phyloP scores from a whole-genome alignment of 306 rosid genomes.

The Inga laurina region DNA sequence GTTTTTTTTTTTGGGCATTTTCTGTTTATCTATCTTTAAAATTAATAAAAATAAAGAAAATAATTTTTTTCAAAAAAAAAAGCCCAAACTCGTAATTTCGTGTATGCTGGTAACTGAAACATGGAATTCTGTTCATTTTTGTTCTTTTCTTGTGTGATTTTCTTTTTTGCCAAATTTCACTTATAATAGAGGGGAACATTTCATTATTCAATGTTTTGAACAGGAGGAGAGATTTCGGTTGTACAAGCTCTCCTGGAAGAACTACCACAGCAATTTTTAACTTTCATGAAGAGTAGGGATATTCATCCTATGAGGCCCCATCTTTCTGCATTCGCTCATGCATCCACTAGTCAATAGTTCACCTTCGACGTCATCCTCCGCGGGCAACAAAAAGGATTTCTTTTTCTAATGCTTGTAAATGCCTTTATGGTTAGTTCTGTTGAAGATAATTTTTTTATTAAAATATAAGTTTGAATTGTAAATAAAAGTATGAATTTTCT shows the following conservation, averaged over 20 bases:
- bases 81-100: neutral
- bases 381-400: neutral
- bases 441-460: neutral
- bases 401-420: neutral
- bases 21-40: neutral
- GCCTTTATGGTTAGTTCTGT: neutral
- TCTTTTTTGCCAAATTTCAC: neutral
- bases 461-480: neutral
- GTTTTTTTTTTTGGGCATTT: neutral
- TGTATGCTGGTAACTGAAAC: neutral
- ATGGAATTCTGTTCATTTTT: neutral
- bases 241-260: constrained; percentile 85
- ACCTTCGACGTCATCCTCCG: neutral
- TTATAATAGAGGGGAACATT: neutral
- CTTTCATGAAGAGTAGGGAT: constrained; percentile 64
- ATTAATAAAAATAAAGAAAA: neutral
- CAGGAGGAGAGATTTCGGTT: constrained; percentile 59
- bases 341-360: constrained; percentile 9
- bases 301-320: constrained; percentile 61
- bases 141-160: neutral
- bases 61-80: neutral
- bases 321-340: constrained; percentile 16
- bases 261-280: constrained; percentile 77
- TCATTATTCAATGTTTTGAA: neutral
- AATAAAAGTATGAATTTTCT: neutral